These are phyloP conservation scores for Pinus tabuliformis DNA, from an alignment of 75 land plant genomes.

Conservation along the genomic window DNA sequence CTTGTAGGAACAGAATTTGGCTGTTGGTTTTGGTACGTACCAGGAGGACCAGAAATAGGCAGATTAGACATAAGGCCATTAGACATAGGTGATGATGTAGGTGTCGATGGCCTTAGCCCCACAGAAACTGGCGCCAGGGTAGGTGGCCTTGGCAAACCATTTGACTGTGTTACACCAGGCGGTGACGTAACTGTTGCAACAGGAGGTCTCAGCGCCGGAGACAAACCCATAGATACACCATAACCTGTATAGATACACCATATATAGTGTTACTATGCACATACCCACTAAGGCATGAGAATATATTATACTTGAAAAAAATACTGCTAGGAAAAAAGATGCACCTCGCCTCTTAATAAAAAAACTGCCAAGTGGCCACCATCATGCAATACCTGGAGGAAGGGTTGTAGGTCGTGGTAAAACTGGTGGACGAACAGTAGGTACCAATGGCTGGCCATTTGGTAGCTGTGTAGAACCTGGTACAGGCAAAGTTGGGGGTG, in stretches of 20 bases:
- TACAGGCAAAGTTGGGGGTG: conserved; percentile 57
- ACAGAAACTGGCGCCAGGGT: conserved; percentile 5
- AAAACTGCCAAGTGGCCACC: too few relatives aligned
- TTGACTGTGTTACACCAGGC: conserved; percentile 13
- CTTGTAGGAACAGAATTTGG: conserved; percentile 3
- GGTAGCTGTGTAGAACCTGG: conserved; percentile 24
- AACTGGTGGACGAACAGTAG: conserved; percentile 71
- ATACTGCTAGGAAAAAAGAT: too few relatives aligned
- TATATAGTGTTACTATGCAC: too few relatives aligned
- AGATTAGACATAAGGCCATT: conserved; percentile 8
- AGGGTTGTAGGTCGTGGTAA: conserved; percentile 44
- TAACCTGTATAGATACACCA: neutral
- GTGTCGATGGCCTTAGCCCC: neutral
- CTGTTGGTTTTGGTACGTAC: too few relatives aligned
- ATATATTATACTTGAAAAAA: too few relatives aligned
- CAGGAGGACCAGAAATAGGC: too few relatives aligned
- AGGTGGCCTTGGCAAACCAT: conserved; percentile 12
- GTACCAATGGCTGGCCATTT: conserved; percentile 12
- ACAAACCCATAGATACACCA: neutral
- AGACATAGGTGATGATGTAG: conserved; percentile 6
- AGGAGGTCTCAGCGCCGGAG: conserved; percentile 10
- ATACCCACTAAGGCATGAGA: too few relatives aligned
- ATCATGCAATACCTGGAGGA: conserved; percentile 47
- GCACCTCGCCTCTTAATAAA: too few relatives aligned
- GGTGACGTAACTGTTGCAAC: conserved; percentile 4